Percentiles rank a stretch among this genome's conserved stretches.
Evolutionary conservation across 192 early-diverging fungal species (phyloP).

Genomic region (Physocladia obscura): DNA sequence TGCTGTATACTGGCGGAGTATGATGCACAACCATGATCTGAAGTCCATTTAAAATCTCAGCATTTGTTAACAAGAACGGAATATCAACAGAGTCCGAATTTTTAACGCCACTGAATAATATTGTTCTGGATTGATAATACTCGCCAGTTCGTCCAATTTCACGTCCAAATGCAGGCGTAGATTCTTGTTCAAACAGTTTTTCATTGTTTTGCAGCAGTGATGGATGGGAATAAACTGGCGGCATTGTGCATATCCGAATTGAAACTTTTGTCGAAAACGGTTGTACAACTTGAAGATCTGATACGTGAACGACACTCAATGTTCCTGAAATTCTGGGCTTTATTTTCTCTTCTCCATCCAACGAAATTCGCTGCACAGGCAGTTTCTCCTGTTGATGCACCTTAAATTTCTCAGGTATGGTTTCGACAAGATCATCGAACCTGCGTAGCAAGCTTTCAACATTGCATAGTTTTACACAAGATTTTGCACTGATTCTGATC

Average conservation of each 20-base stretch:
- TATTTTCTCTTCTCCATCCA: background rate
- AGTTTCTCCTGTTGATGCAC: too few species aligned
- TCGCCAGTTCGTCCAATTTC: constrained; percentile 4
- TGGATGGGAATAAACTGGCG: background rate
- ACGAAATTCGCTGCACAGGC: background rate
- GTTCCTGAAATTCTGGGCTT: background rate
- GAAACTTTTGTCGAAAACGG: constrained; percentile 8
- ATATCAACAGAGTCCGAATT: background rate
- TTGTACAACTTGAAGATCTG: background rate
- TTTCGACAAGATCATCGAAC: constrained; percentile 27
- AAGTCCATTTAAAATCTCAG: constrained; percentile 3
- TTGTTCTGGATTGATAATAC: background rate
- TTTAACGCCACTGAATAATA: background rate
- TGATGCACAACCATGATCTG: constrained; percentile 11
- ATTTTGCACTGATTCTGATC: constrained; percentile 29
- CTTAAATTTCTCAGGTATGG: constrained; percentile 4
- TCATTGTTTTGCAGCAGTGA: background rate
- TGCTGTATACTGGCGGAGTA: too few species aligned
- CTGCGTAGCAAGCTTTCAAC: constrained; percentile 25
- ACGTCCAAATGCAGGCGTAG: background rate
- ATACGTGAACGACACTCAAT: background rate
- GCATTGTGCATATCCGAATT: constrained; percentile 6
- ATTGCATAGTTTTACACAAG: constrained; percentile 42
- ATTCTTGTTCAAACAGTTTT: too few species aligned
- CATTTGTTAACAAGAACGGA: constrained; percentile 5